Evolutionary conservation across 306 rosid species (phyloP).

Genomic region (Castanea sativa): DNA sequence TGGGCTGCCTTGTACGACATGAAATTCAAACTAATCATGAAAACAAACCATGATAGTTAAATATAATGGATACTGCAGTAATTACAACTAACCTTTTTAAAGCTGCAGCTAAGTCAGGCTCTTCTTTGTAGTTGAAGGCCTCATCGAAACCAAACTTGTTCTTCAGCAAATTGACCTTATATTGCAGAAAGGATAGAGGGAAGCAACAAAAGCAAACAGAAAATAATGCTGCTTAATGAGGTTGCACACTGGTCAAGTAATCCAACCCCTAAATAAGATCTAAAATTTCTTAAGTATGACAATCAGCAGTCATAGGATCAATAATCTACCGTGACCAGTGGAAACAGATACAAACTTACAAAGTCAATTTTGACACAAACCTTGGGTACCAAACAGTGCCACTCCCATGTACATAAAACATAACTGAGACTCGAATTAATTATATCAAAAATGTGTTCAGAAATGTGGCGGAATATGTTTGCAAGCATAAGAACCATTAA

Average conservation of each 20-base stretch:
- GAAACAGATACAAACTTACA: background rate
- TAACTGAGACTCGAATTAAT: background rate
- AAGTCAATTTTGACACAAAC: background rate
- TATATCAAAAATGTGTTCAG: background rate
- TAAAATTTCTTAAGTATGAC: too few relatives aligned
- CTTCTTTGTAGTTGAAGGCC: slow-evolving; percentile 43
- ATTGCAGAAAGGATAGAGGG: background rate
- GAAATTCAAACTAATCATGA: background rate
- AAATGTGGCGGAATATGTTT: background rate
- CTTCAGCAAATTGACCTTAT: slow-evolving; percentile 29
- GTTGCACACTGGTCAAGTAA: background rate
- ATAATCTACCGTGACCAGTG: background rate
- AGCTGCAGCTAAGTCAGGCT: slow-evolving; percentile 28
- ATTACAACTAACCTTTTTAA: slow-evolving; percentile 10
- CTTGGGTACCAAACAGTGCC: background rate
- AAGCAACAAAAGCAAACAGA: too few relatives aligned
- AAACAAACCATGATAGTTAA: too few relatives aligned
- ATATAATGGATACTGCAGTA: background rate
- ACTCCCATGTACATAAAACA: background rate
- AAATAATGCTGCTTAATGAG: background rate
- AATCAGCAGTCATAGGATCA: too few relatives aligned
- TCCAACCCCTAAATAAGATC: too few relatives aligned
- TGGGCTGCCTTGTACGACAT: background rate
- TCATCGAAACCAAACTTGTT: slow-evolving; percentile 31
- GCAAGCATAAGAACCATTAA: background rate